Conservation (phyloP, 495 filamentous ascomycete genomes). For the Xylaria acuta region DNA sequence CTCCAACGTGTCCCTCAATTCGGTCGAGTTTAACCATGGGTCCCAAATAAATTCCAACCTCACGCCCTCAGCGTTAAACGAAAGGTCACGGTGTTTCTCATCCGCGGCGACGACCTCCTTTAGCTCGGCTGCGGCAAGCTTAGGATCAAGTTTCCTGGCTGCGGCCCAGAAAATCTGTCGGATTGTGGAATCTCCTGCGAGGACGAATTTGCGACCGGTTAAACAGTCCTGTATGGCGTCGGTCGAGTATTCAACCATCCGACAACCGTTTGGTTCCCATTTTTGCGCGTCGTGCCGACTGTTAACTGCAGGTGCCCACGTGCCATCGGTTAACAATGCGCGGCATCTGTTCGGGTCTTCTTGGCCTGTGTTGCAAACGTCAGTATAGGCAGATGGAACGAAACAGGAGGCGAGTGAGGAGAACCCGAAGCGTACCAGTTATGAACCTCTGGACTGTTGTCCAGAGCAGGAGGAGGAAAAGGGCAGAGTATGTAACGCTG, state of each 20-base stretch:
- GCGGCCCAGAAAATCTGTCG: conserved; percentile 67
- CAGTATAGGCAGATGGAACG: conserved; percentile 20
- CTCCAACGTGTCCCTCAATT: conserved; percentile 48
- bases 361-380: conserved; percentile 29
- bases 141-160: conserved; percentile 55
- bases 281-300: conserved; percentile 31
- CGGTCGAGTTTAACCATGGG: conserved; percentile 64
- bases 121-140: conserved; percentile 41
- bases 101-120: conserved; percentile 30
- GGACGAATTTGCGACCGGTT: conserved; percentile 53
- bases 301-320: conserved; percentile 49
- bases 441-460: conserved; percentile 23
- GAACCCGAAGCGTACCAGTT: conserved; percentile 12
- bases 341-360: conserved; percentile 61
- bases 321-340: conserved; percentile 58
- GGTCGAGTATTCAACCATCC: conserved; percentile 60
- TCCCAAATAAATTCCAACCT: conserved; percentile 65
- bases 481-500: conserved; percentile 29
- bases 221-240: conserved; percentile 57
- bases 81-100: conserved; percentile 53
- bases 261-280: conserved; percentile 68
- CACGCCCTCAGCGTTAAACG: conserved; percentile 48
- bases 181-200: conserved; percentile 64
- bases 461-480: conserved; percentile 28
- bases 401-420: neutral